phyloP scores from a whole-genome alignment of 192 early-diverging fungal genomes.

The Spizellomyces sp. region DNA sequence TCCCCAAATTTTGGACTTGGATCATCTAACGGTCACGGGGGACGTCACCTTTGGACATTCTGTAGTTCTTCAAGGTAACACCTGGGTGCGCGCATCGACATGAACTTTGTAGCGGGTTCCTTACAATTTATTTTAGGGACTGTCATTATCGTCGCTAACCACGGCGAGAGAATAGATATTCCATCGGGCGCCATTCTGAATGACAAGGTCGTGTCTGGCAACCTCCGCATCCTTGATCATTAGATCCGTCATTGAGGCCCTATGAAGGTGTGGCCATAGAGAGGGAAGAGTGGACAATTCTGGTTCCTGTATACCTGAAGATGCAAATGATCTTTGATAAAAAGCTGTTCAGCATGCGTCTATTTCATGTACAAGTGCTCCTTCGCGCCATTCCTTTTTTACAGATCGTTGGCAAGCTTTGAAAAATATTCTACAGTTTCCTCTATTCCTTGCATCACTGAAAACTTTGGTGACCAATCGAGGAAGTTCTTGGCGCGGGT shows the following conservation, averaged over 20 bases:
- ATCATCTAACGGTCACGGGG: conserved; percentile 97
- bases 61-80: conserved; percentile 67
- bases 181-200: conserved; percentile 91
- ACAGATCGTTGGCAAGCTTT: conserved; percentile 12
- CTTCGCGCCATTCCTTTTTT: not conserved
- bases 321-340: too few relatives aligned
- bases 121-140: conserved; percentile 56
- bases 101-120: not conserved
- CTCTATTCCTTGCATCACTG: conserved; percentile 74
- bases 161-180: conserved; percentile 96
- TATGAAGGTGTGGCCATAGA: too few relatives aligned
- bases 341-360: too few relatives aligned
- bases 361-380: conserved; percentile 1
- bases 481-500: conserved; percentile 61
- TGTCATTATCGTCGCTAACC: conserved; percentile 98
- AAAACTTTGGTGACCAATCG: conserved; percentile 74
- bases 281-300: not conserved
- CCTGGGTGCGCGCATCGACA: not conserved
- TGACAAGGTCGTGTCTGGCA: conserved; percentile 98
- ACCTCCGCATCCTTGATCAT: conserved; percentile 76
- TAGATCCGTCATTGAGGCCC: conserved; percentile 8
- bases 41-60: conserved; percentile 97
- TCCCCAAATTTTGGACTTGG: conserved; percentile 95
- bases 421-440: conserved; percentile 82
- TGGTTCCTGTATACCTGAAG: not conserved